These are phyloP conservation scores for Vanilla planifolia DNA, from an alignment of 106 monocot genomes.

Conservation along the genomic window DNA sequence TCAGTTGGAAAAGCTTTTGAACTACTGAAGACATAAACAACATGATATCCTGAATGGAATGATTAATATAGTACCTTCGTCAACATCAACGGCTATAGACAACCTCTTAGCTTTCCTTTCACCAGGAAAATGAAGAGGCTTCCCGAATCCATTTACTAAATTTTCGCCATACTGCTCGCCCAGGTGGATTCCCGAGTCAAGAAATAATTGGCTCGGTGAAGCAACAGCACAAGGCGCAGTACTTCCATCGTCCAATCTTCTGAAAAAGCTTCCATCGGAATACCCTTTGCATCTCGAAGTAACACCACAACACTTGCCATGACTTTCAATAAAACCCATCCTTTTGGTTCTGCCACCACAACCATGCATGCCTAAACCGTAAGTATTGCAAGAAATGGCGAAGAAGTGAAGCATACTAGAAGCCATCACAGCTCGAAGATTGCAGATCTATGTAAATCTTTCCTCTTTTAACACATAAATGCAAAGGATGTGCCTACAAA, in stretches of 20 bases:
- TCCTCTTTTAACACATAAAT: conserved; percentile 17
- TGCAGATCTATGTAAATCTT: conserved; percentile 12
- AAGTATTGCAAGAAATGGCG: conserved; percentile 8
- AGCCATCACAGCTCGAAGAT: conserved; percentile 27
- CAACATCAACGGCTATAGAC: conserved; percentile 89
- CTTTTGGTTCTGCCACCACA: background rate
- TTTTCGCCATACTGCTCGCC: conserved; percentile 18
- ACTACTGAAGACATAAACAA: too few species aligned
- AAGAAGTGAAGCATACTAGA: conserved; percentile 18
- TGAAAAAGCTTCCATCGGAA: conserved; percentile 21
- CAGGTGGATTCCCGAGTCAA: conserved; percentile 14
- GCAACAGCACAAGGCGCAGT: conserved; percentile 23
- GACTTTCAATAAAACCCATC: conserved; percentile 4
- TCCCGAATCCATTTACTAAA: conserved; percentile 43
- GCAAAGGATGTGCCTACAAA: background rate
- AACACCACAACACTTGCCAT: background rate
- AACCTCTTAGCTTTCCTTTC: conserved; percentile 27
- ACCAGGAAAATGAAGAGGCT: conserved; percentile 27
- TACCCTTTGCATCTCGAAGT: conserved; percentile 40
- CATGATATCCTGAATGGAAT: too few species aligned
- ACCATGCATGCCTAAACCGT: conserved; percentile 10
- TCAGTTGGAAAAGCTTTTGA: background rate
- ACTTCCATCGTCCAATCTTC: conserved; percentile 21
- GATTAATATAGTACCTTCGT: conserved; percentile 61
- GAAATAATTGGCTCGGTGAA: conserved; percentile 16